Evolutionary conservation across 2,329 filamentous ascomycete genomes (phyloP), one percentile per base, ranked within the genome.

Genomic region (Fusarium piperis): DNA sequence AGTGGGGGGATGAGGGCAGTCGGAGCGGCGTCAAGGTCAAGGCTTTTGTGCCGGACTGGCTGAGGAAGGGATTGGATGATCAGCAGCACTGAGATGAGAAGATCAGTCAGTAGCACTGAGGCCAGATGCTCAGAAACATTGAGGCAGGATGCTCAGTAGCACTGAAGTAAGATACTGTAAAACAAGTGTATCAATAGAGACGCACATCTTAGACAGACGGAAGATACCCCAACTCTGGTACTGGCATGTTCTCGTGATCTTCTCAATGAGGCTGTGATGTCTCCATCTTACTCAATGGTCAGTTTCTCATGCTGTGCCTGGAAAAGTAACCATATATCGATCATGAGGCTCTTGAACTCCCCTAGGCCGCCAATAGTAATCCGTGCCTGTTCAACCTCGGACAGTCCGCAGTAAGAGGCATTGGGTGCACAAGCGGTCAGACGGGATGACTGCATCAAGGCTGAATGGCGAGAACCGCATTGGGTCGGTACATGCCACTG

Each of bases 41-140:
- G 83, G 94, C 95, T 1, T 93, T 97, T 81, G 91, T 98, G 74
- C 94, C 95, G 0, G 85, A 90, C 41, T 98, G 95, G 95, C 62
- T 90, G 78, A 82, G 85, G 60, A 74, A 75, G 20, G 81, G 81
- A 15, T 72, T 89, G 51, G 78, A 80, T 26, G 78, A 75, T 16
- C 55, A 73, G 58, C 57, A 72, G 46, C 68, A 73, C 12, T 48
- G 26, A 48, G 13, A 16, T 8, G 13, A 44, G 16, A 44, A 46
- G 3, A 28, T 12, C 6, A 28, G 20, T 46, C 6, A 28, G 20
- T 46, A 6, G 41, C 23, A 46, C 41, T 46, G 41, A 46, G 20
- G 23, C 15, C 8, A 11, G 9, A 28, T 28, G 41, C 3, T 15
- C 2, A 44, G 39, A 44, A 20, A 44, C 39, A 26, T 44, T 44